Evolutionary conservation across 1,284 basidiomycete species (phyloP).

Genomic region (Puccinia triticina): DNA sequence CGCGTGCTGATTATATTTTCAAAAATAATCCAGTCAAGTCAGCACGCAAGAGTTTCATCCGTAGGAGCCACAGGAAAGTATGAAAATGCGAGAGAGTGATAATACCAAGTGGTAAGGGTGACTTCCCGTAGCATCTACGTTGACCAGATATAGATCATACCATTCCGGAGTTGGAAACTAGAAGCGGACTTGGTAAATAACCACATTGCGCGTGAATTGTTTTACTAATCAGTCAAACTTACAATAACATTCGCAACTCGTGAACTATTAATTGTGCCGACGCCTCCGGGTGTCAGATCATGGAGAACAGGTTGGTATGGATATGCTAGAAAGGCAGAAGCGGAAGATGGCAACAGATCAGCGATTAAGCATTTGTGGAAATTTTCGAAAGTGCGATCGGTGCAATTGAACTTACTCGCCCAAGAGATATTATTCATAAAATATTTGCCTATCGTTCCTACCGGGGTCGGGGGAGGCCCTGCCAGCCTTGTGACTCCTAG

Average conservation of each 20-base stretch:
- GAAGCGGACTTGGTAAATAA: neutral
- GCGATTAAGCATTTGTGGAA: neutral
- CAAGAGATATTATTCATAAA: slow-evolving; percentile 43
- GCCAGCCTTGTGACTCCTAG: neutral
- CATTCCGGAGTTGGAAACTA: slow-evolving; percentile 45
- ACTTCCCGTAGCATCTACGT: slow-evolving; percentile 19
- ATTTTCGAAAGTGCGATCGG: neutral
- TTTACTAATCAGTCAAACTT: neutral
- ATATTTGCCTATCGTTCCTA: slow-evolving; percentile 22
- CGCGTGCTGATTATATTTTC: slow-evolving; percentile 16
- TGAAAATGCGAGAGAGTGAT: neutral
- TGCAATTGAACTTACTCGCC: slow-evolving; percentile 16
- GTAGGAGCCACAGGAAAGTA: neutral
- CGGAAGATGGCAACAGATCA: neutral
- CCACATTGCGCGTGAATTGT: slow-evolving; percentile 3
- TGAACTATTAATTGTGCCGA: slow-evolving; percentile 20
- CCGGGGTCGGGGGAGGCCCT: slow-evolving; percentile 33
- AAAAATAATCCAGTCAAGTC: neutral
- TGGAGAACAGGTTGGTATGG: slow-evolving; percentile 50
- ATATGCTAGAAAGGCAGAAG: neutral
- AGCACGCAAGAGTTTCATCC: neutral
- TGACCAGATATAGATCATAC: slow-evolving; percentile 50
- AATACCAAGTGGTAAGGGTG: slow-evolving; percentile 44
- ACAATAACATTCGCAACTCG: slow-evolving; percentile 46
- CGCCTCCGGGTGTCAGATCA: slow-evolving; percentile 34